Evolutionary conservation across 129 eudicot genomes (phyloP).

Genomic region (Daucus carota): DH1_v3.0 NC_030383.2:56486001-56486500

Average conservation of each 20-base stretch:
- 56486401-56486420: not conserved
- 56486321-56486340: not conserved
- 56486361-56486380: not conserved
- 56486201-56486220: not conserved
- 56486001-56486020: too few relatives aligned
- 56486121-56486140: not conserved
- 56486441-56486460: constrained; percentile 2
- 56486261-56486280: not conserved
- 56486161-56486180: not conserved
- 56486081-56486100: not conserved
- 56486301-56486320: not conserved
- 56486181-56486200: not conserved
- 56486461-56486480: not conserved
- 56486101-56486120: too few relatives aligned
- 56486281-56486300: not conserved
- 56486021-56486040: not conserved
- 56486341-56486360: not conserved
- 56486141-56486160: not conserved
- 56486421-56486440: not conserved
- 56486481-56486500: not conserved
- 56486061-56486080: not conserved
- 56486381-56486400: not conserved
- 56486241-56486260: not conserved
- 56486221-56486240: constrained; percentile 1
- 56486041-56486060: not conserved